phyloP scores from a whole-genome alignment of 2,329 filamentous ascomycete genomes.

The Botrytis medusae region DNA sequence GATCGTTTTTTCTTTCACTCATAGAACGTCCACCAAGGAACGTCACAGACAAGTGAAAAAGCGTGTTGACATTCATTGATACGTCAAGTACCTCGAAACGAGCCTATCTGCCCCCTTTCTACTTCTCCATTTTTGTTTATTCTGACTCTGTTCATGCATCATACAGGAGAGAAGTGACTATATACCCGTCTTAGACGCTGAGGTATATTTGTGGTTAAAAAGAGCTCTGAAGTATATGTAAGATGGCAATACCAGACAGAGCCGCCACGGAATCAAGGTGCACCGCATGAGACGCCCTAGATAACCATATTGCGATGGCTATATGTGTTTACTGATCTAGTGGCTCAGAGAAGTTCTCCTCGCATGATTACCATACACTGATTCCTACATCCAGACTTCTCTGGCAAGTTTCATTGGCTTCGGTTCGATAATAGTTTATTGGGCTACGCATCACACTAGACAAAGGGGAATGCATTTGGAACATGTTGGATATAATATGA shows the following conservation, averaged over 20 bases:
- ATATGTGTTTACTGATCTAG: neutral
- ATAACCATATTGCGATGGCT: neutral
- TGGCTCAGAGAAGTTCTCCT: neutral
- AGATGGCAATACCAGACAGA: neutral
- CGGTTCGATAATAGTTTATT: neutral
- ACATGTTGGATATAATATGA: neutral
- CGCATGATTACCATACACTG: neutral
- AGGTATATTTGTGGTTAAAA: neutral
- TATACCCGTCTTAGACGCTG: neutral
- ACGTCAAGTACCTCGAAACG: neutral
- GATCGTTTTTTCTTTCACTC: neutral
- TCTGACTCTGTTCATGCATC: neutral
- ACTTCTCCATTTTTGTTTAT: neutral
- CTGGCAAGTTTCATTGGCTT: neutral
- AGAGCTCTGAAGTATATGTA: neutral
- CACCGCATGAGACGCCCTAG: neutral
- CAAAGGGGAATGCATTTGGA: neutral
- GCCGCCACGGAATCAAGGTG: neutral
- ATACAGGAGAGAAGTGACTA: neutral
- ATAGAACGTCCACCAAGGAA: neutral
- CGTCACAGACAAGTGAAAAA: neutral
- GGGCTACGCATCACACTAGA: neutral
- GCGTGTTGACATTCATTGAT: neutral
- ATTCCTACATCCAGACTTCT: neutral
- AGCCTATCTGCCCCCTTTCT: neutral